Conservation (phyloP, 139 green algal genomes). For the Auxenochlorella pyrenoidosa region DNA sequence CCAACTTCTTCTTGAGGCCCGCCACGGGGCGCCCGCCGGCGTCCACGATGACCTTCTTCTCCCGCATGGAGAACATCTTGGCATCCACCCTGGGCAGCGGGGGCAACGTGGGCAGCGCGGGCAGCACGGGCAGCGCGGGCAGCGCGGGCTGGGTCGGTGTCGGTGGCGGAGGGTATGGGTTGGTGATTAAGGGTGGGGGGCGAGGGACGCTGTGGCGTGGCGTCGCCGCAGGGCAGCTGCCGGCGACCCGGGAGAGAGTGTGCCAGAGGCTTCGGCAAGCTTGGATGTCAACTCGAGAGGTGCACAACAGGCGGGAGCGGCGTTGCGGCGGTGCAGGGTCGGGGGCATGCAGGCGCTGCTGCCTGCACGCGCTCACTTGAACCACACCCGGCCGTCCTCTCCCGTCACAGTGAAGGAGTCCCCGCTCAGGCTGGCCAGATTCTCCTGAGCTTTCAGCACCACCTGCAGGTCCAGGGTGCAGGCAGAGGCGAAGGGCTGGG, state of each 20-base stretch:
- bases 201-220: too few relatives aligned
- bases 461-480: background rate
- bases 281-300: too few relatives aligned
- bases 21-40: background rate
- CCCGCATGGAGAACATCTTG: slow-evolving; percentile 18
- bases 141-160: too few relatives aligned
- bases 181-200: too few relatives aligned
- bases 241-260: too few relatives aligned
- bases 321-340: background rate
- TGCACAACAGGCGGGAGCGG: background rate
- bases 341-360: background rate
- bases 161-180: too few relatives aligned
- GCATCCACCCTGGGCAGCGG: background rate
- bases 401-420: background rate
- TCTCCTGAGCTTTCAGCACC: background rate
- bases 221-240: too few relatives aligned
- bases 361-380: background rate
- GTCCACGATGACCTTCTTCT: background rate
- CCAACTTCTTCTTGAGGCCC: background rate
- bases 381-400: background rate
- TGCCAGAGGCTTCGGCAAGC: too few relatives aligned
- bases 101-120: too few relatives aligned
- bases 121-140: too few relatives aligned
- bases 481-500: too few relatives aligned
- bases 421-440: background rate